Evolutionary conservation across 2,329 filamentous ascomycete species (phyloP).

Genomic region (Paradendryphiella salina): DNA sequence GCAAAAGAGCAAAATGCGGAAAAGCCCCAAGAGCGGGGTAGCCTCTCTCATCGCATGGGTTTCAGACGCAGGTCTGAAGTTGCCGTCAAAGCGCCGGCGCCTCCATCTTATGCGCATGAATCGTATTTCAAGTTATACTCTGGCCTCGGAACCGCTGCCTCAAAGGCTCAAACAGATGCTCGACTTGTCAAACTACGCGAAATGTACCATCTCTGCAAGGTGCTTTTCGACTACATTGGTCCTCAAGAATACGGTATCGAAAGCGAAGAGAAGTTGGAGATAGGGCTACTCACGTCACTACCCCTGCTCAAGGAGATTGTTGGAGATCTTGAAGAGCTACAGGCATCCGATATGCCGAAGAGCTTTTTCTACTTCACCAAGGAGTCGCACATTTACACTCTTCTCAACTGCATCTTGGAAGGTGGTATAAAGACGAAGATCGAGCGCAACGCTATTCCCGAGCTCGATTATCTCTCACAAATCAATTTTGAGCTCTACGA

Average conservation of each 20-base stretch:
- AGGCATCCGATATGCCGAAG: conserved; percentile 90
- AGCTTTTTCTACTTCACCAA: conserved; percentile 99
- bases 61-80: conserved; percentile 58
- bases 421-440: conserved; percentile 98
- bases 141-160: conserved; percentile 61
- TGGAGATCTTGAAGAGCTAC: conserved; percentile 93
- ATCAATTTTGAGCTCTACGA: conserved; percentile 99
- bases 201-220: conserved; percentile 89
- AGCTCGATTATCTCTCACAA: conserved; percentile 95
- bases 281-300: conserved; percentile 89
- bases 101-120: conserved; percentile 51
- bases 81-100: conserved; percentile 25
- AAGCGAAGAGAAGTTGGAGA: conserved; percentile 96
- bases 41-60: conserved; percentile 54
- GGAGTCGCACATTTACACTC: conserved; percentile 96
- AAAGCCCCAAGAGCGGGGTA: conserved; percentile 41
- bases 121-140: conserved; percentile 90
- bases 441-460: conserved; percentile 88
- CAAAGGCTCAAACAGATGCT: conserved; percentile 78
- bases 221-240: conserved; percentile 97
- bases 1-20: conserved; percentile 47
- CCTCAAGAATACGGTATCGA: conserved; percentile 98
- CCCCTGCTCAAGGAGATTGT: conserved; percentile 96
- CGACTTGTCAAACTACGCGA: conserved; percentile 87
- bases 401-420: conserved; percentile 96